These are phyloP conservation scores for Moesziomyces globuligerus DNA, from an alignment of 1,284 basidiomycete species.

Conservation along the genomic window DNA sequence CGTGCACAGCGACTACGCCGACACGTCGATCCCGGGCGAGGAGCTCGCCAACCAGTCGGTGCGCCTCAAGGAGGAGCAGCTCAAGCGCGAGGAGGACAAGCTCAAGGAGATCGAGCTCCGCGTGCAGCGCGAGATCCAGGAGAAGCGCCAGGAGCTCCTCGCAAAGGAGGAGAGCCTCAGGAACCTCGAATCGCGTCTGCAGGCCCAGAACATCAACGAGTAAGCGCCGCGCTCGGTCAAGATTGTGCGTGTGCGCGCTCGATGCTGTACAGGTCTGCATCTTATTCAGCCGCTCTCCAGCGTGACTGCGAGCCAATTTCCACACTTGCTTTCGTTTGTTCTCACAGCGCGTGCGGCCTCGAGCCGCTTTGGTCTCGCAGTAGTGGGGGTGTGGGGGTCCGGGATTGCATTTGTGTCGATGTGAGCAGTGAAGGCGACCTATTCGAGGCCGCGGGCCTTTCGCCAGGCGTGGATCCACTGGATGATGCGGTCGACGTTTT, in stretches of 20 bases:
- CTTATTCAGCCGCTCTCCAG: too few relatives aligned
- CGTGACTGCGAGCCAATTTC: too few relatives aligned
- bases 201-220: constrained; percentile 70
- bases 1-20: constrained; percentile 78
- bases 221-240: constrained; percentile 5
- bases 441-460: constrained; percentile 70
- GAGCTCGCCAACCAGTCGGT: constrained; percentile 96
- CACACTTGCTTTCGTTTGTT: too few relatives aligned
- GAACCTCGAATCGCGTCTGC: constrained; percentile 87
- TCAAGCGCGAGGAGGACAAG: constrained; percentile 83
- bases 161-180: constrained; percentile 72
- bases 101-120: constrained; percentile 97
- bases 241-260: too few relatives aligned
- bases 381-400: too few relatives aligned
- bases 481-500: constrained; percentile 84
- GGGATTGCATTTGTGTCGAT: not conserved
- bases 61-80: constrained; percentile 97
- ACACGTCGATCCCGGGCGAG: constrained; percentile 73
- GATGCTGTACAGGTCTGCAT: too few relatives aligned
- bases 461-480: constrained; percentile 86
- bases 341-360: too few relatives aligned
- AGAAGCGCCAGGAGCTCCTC: constrained; percentile 92
- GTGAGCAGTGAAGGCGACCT: not conserved
- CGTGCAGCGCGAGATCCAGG: constrained; percentile 97
- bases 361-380: too few relatives aligned